phyloP scores from a whole-genome alignment of 1,284 basidiomycete genomes.

The Blastosporella zonata region DNA sequence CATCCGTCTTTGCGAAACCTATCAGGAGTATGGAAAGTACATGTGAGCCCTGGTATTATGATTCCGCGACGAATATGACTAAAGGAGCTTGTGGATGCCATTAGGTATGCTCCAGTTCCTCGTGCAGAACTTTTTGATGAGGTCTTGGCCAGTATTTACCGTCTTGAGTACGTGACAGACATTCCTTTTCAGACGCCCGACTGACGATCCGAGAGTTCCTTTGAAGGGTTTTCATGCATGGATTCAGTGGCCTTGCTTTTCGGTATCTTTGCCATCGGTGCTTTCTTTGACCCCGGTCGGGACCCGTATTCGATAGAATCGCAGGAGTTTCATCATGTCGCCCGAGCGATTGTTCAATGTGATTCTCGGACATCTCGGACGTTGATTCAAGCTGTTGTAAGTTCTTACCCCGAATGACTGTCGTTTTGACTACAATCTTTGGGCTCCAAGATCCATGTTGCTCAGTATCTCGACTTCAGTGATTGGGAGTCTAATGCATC shows the following conservation, averaged over 20 bases:
- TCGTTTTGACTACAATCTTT: constrained; percentile 2
- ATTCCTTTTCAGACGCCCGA: background rate
- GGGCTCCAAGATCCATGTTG: constrained; percentile 52
- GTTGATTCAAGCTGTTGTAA: constrained; percentile 51
- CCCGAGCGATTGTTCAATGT: constrained; percentile 48
- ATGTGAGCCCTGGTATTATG: constrained; percentile 35
- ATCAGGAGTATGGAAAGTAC: constrained; percentile 50
- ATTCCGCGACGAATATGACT: background rate
- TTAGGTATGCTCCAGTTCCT: constrained; percentile 35
- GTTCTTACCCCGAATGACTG: constrained; percentile 22
- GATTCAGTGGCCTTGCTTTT: constrained; percentile 56
- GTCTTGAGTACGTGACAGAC: constrained; percentile 33
- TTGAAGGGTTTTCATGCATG: constrained; percentile 29
- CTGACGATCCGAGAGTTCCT: constrained; percentile 27
- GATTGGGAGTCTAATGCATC: constrained; percentile 47
- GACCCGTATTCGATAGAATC: constrained; percentile 46
- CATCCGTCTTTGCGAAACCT: constrained; percentile 50
- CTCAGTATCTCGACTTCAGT: constrained; percentile 55
- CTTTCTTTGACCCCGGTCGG: constrained; percentile 45
- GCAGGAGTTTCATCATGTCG: constrained; percentile 56
- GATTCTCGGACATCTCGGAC: constrained; percentile 50
- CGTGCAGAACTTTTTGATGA: constrained; percentile 50
- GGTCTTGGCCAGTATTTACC: constrained; percentile 45
- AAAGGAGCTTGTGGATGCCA: no score
- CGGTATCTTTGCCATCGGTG: constrained; percentile 48